Evolutionary conservation across 345 rosid species (phyloP), one percentile per base, ranked within the genome.

Genomic region (Lepidium sativum): DNA sequence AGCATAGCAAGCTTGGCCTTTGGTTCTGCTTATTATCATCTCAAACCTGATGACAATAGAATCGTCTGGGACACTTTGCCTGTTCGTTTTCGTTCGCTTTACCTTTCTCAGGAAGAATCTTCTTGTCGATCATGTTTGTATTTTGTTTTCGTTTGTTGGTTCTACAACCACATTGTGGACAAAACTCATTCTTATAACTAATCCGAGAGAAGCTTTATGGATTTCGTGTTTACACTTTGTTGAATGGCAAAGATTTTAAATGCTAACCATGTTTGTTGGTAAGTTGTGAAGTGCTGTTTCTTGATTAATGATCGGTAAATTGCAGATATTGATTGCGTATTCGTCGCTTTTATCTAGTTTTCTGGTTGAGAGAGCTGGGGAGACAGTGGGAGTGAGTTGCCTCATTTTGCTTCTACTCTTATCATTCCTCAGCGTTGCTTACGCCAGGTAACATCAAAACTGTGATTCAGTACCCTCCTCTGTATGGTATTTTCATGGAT

Each of bases 271-370:
- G 5, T 48, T 12, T 39, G 1, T 0, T 66, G 10, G 52, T 40
- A 59, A 39, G 32, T 49, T 67, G 13, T 66, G 67, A 48, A 18
- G 27, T 31, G 17, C 54, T 50, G 67, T 43, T 45, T 57, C 54
- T 74, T 53, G 45, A 70, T 69, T 48, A 52, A 32, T 37, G 63
- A 20, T 20, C 32, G 60, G 41, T 68, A 58, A 65, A 56, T 64
- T 77, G 94, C 94, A 88, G 98, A 83, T 82, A 83, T 82, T 84
- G 94, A 80, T 84, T 67, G 94, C 96, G 35, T 86, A 81, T 81
- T 79, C 94, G 27, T 86, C 96, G 8, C 82, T 91, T 68, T 80
- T 86, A 83, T 88, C 96, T 65, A 78, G 88, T 81, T 86, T 88
- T 81, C 16, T 88, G 57, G 85, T 83, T 64, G 98, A 91, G 83